Evolutionary conservation across 305 asterid genomes (phyloP).

Genomic region (Fraxinus platypoda): DNA sequence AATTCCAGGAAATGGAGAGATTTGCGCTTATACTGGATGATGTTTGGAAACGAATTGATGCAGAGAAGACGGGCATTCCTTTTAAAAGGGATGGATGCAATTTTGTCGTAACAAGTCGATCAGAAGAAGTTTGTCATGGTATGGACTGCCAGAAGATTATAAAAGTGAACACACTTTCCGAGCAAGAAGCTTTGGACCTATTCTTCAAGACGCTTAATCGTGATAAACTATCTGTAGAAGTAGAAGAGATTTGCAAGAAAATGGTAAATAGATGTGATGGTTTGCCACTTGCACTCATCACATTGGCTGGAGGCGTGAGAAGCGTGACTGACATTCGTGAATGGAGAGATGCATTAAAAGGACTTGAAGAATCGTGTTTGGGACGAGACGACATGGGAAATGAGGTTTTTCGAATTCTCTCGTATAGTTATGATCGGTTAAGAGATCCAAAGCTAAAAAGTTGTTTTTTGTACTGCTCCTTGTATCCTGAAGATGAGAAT

Average conservation of each 20-base stretch:
- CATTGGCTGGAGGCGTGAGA: not conserved
- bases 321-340: not conserved
- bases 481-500: constrained; percentile 21
- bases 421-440: constrained; percentile 7
- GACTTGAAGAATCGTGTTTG: not conserved
- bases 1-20: not conserved
- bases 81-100: not conserved
- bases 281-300: not conserved
- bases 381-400: not conserved
- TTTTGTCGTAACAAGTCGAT: not conserved
- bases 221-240: not conserved
- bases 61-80: not conserved
- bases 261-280: no score
- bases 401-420: constrained; percentile 7
- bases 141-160: not conserved
- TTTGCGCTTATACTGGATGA: not conserved
- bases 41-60: not conserved
- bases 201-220: not conserved
- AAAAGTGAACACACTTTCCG: not conserved
- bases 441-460: not conserved
- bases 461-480: constrained; percentile 3
- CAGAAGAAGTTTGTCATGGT: not conserved
- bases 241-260: not conserved
- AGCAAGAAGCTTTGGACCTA: not conserved
- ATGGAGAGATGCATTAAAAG: not conserved